Base-by-base conservation (phyloP, 495 filamentous ascomycete genomes). In the Geoglossum glabrum region DNA sequence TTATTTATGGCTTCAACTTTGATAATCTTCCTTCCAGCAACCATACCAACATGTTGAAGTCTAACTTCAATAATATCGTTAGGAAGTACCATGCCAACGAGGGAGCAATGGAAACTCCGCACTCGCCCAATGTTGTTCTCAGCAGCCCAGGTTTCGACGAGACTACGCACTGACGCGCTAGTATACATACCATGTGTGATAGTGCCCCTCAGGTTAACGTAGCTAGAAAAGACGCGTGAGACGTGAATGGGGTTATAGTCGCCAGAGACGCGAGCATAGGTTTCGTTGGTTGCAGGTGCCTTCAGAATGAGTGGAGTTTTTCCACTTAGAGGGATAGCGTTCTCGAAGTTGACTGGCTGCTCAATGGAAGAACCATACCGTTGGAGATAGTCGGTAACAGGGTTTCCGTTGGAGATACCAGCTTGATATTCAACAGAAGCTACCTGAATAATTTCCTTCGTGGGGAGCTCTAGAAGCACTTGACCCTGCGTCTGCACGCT, bases 131-230 rank as follows among this genome's bases (percentile, higher is more conserved):
- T 81, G 67, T 96, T 90, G 73, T 97, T 99, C 73, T 97, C 92
- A 19, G 92, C 93, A 28, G 92, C 93, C 93, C 92, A 97, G 11
- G 90, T 96, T 75, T 97, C 92, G 6, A 99, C 90, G n/a, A 96
- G 73, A 68, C 87, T 89, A 55, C 92, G 84, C n/a, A 97, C 92
- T 23, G 93, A 88, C 56, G 92, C 92, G 71, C 90, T 96, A 5
- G 89, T 87, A 76, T 97, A 99, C 92, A 99, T 99, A 59, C 92
- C 92, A 68, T 99, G 90, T 1, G 90, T 96, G 68, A 98, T 98
- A 30, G 90, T 98, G 34, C 90, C 90, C 0, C 86, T 87, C 21
- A 99, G 80, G 68, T 86, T 90, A 66, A 90, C 92, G 66, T 97
- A 99, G 69, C 78, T 85, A 17, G 93, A 81, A 73, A 99, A 99